Evolutionary conservation across 345 rosid species (phyloP).

Genomic region (Abelmoschus esculentus): DNA sequence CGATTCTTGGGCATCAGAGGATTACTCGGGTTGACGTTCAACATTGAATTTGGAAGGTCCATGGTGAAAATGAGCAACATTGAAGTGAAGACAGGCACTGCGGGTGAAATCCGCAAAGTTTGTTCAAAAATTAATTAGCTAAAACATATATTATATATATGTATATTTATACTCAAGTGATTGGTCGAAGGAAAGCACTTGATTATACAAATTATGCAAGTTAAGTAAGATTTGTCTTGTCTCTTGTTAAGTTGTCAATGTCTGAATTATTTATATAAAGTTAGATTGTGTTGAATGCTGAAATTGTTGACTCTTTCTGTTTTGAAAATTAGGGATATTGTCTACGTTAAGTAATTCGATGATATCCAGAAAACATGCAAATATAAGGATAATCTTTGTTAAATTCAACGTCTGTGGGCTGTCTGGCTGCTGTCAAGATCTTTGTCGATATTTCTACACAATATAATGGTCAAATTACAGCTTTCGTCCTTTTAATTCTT

Average conservation of each 20-base stretch:
- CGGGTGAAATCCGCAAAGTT: slow-evolving; percentile 45
- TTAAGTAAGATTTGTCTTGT: neutral
- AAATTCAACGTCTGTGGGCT: neutral
- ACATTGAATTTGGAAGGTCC: slow-evolving; percentile 43
- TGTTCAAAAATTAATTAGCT: slow-evolving; percentile 40
- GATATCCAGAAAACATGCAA: neutral
- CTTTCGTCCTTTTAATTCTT: too few relatives aligned
- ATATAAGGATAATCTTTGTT: too few relatives aligned
- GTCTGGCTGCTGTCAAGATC: too few relatives aligned
- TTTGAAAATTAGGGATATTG: neutral
- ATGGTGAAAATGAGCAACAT: slow-evolving; percentile 70
- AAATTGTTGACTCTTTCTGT: neutral
- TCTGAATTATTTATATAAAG: neutral
- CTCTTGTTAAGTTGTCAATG: neutral
- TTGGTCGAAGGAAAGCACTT: neutral
- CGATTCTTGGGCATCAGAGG: slow-evolving; percentile 28
- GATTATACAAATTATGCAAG: neutral
- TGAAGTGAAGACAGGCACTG: slow-evolving; percentile 34
- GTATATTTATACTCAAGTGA: neutral
- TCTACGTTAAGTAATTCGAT: neutral
- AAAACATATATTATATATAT: neutral
- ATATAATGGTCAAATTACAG: too few relatives aligned
- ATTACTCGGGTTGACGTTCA: slow-evolving; percentile 21
- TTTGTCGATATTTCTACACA: too few relatives aligned
- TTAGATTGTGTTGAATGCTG: neutral